A percentile compares a stretch with the other conserved stretches of the same genome.
These are phyloP conservation scores for Naganishia friedmannii DNA, from an alignment of 768 basidiomycete species.

Conservation along the genomic window DNA sequence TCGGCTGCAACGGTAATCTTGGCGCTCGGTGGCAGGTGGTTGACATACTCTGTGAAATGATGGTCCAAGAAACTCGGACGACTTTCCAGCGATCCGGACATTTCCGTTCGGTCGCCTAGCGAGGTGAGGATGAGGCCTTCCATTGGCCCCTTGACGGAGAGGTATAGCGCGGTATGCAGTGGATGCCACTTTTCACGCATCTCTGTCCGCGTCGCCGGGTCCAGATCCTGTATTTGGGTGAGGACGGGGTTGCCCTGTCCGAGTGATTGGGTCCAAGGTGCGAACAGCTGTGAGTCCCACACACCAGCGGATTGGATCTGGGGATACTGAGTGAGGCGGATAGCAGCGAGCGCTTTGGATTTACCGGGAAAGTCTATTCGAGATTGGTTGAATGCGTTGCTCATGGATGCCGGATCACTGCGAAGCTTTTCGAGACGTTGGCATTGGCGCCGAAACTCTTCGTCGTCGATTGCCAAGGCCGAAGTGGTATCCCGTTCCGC, in stretches of 20 bases:
- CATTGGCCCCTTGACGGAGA: conserved; percentile 39
- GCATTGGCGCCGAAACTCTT: conserved; percentile 3
- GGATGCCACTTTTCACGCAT: conserved; percentile 43
- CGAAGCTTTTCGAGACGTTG: conserved; percentile 8
- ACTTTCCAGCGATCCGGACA: conserved; percentile 46
- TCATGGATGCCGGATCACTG: not conserved
- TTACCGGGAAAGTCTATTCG: conserved; percentile 17
- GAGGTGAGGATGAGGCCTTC: conserved; percentile 42
- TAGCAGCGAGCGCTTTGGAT: conserved; percentile 1
- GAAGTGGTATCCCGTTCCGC: conserved; percentile 30
- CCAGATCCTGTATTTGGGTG: conserved; percentile 35
- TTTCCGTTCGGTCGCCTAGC: conserved; percentile 46
- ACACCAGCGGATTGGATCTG: conserved; percentile 28
- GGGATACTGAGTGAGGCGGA: conserved; percentile 15
- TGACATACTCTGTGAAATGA: conserved; percentile 42
- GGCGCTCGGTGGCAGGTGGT: conserved; percentile 33
- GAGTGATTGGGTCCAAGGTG: conserved; percentile 13
- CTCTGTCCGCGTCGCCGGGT: conserved; percentile 20
- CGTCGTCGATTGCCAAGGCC: conserved; percentile 18
- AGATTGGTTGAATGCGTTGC: conserved; percentile 21
- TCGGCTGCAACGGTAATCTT: conserved; percentile 23
- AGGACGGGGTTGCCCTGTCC: conserved; percentile 34
- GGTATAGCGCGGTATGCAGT: conserved; percentile 41
- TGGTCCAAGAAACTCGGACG: conserved; percentile 46
- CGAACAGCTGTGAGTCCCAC: conserved; percentile 11